Percentiles rank a stretch among this genome's conserved stretches.
Conservation (phyloP, 345 rosid genomes). For the Citrus cavaleriei region DNA sequence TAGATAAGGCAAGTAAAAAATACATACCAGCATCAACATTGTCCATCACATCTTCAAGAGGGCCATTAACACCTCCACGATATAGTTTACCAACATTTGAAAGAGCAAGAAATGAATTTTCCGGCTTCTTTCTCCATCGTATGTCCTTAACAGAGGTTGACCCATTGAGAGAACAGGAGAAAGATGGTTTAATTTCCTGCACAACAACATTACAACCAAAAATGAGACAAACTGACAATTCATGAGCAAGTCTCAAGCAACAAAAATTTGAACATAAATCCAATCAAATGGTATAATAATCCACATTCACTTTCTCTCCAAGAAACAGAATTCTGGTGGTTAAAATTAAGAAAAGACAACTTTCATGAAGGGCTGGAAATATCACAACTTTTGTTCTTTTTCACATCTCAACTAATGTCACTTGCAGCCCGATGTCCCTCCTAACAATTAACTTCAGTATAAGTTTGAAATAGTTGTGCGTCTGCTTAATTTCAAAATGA, state of each 20-base stretch:
- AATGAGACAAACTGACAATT: neutral
- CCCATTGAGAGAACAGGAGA: constrained; percentile 46
- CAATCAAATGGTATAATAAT: neutral
- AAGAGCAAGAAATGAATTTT: constrained; percentile 59
- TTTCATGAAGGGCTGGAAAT: neutral
- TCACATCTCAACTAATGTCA: neutral
- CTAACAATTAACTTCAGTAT: neutral
- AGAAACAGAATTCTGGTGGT: neutral
- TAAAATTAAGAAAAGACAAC: neutral
- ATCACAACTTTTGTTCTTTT: neutral
- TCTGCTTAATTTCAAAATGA: neutral
- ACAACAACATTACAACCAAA: neutral
- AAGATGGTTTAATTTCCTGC: constrained; percentile 56
- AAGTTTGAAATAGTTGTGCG: neutral
- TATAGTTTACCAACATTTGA: constrained; percentile 55
- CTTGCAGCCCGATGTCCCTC: neutral
- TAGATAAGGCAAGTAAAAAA: constrained; percentile 1
- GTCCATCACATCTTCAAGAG: constrained; percentile 54
- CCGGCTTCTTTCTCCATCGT: constrained; percentile 56
- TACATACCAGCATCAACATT: constrained; percentile 77
- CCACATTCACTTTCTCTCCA: neutral
- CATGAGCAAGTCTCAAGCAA: neutral
- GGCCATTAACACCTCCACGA: constrained; percentile 45
- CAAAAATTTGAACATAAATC: neutral
- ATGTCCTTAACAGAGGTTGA: constrained; percentile 63